A percentile compares a stretch with the other conserved stretches of the same genome.
Evolutionary conservation across 345 rosid genomes (phyloP).

Genomic region (Laguncularia racemosa): DNA sequence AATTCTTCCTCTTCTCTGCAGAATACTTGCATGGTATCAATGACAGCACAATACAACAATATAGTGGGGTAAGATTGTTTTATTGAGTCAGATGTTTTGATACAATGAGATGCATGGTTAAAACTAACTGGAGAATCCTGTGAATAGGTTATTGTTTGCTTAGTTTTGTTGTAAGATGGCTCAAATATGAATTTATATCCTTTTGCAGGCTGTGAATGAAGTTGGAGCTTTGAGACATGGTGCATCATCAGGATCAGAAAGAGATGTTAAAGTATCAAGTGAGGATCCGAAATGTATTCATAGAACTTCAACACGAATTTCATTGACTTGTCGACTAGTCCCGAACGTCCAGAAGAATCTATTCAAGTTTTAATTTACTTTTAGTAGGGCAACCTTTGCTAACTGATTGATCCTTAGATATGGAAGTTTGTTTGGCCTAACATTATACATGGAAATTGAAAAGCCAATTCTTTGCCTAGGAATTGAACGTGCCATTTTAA

Average conservation of each 20-base stretch:
- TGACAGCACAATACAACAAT: constrained; percentile 41
- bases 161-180: background rate
- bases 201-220: constrained; percentile 42
- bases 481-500: no score
- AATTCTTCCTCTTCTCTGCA: constrained; percentile 20
- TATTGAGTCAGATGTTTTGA: no score
- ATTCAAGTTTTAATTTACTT: constrained; percentile 44
- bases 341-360: constrained; percentile 70
- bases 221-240: constrained; percentile 19
- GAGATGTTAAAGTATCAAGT: constrained; percentile 18
- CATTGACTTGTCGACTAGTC: constrained; percentile 68
- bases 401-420: no score
- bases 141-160: background rate
- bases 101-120: background rate
- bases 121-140: background rate
- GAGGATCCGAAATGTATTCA: constrained; percentile 26
- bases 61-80: constrained; percentile 31
- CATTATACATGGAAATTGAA: no score
- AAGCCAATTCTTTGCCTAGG: no score
- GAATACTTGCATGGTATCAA: constrained; percentile 81
- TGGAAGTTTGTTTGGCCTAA: no score
- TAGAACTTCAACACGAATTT: constrained; percentile 44
- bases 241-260: constrained; percentile 6
- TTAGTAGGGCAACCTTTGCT: no score
- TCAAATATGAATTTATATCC: background rate